Percentiles rank a stretch among this genome's conserved stretches.
These are phyloP conservation scores for Globisporangium heterothallicum DNA, from an alignment of 352 stramenopile genomes.

Conservation along the genomic window DNA sequence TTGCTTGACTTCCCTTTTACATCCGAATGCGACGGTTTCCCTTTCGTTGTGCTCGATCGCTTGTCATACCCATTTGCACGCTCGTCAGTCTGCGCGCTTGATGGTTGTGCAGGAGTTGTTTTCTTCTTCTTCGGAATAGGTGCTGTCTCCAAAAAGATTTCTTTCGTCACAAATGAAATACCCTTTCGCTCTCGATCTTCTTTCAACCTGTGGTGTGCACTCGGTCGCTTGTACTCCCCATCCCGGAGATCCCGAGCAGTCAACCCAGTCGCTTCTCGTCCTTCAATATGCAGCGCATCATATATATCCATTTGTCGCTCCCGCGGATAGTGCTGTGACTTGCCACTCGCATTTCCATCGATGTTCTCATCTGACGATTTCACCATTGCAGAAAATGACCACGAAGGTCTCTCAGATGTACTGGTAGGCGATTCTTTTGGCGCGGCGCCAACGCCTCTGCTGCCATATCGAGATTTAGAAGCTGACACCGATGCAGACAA, in stretches of 20 bases:
- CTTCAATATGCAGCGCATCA: constrained; percentile 46
- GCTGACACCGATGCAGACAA: neutral
- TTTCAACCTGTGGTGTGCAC: constrained; percentile 46
- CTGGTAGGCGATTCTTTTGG: neutral
- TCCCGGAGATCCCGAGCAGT: constrained; percentile 24
- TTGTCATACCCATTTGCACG: constrained; percentile 8
- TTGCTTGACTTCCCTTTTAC: constrained; percentile 19
- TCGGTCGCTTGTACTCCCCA: constrained; percentile 44
- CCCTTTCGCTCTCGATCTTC: constrained; percentile 35
- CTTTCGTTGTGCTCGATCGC: constrained; percentile 9
- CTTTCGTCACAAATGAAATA: constrained; percentile 29
- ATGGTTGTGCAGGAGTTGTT: neutral
- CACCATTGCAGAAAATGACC: constrained; percentile 5
- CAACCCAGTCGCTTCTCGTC: constrained; percentile 21
- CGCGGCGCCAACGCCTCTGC: neutral
- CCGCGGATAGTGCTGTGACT: constrained; percentile 17
- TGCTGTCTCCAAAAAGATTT: constrained; percentile 39
- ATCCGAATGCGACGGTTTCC: constrained; percentile 5
- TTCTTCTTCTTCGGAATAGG: constrained; percentile 47
- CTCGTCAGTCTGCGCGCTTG: constrained; percentile 18
- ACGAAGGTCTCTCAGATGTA: neutral
- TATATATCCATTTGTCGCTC: constrained; percentile 58
- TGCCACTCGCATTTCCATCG: constrained; percentile 6
- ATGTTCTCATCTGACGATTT: constrained; percentile 7
- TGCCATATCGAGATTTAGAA: constrained; percentile 1